These are phyloP conservation scores for Neoboletus magnificus DNA, from an alignment of 768 basidiomycete species.

Conservation along the genomic window DNA sequence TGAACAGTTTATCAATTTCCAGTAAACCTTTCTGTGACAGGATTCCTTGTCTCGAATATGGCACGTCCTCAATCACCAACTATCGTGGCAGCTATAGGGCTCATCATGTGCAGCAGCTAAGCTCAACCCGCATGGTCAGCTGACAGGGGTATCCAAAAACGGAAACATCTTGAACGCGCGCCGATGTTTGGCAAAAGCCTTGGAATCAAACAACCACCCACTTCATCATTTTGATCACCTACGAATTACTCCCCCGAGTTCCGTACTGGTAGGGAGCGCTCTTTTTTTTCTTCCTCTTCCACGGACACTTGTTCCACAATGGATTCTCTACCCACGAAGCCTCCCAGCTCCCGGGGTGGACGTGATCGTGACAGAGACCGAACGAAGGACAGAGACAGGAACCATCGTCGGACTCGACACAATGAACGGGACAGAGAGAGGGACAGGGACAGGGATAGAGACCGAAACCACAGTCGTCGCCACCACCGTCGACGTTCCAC, in stretches of 20 bases:
- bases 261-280: neutral
- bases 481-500: slow-evolving; percentile 10
- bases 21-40: no score
- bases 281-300: neutral
- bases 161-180: neutral
- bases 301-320: neutral
- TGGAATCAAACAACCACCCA: slow-evolving; percentile 26
- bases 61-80: no score
- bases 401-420: slow-evolving; percentile 7
- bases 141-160: neutral
- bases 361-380: slow-evolving; percentile 17
- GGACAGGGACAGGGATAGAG: slow-evolving; percentile 3
- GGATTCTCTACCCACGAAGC: slow-evolving; percentile 20
- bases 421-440: slow-evolving; percentile 6
- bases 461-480: neutral
- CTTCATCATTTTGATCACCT: neutral
- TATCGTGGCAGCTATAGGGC: no score
- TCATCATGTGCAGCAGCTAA: no score
- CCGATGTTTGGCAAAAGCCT: slow-evolving; percentile 22
- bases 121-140: neutral
- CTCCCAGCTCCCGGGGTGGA: slow-evolving; percentile 12
- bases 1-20: no score
- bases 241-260: neutral
- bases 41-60: neutral
- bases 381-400: slow-evolving; percentile 2